Conservation (phyloP, 805 yeast genomes). For the Candida schatavii region DNA sequence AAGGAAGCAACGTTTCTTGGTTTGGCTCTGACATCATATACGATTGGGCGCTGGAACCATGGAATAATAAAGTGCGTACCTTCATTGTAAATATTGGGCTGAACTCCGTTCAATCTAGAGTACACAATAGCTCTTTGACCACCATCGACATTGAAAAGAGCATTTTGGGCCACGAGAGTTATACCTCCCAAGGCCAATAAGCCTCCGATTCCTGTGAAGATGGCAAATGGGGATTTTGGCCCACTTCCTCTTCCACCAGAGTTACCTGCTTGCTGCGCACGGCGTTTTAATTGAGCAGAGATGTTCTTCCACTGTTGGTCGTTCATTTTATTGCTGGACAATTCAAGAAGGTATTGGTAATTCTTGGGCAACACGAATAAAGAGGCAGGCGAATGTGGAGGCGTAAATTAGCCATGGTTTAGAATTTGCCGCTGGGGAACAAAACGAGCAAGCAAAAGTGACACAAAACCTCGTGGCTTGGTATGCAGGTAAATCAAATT, state of each 20-base stretch:
- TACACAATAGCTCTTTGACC: constrained; percentile 97
- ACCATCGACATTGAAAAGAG: constrained; percentile 78
- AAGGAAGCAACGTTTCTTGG: constrained; percentile 94
- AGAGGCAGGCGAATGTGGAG: neutral
- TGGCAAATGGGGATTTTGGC: constrained; percentile 35
- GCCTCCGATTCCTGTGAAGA: constrained; percentile 44
- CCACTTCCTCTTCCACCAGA: constrained; percentile 20
- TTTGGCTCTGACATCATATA: constrained; percentile 94
- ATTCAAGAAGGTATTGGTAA: no score
- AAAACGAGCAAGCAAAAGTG: neutral
- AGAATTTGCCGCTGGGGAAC: neutral
- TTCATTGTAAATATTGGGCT: constrained; percentile 77
- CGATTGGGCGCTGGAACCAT: constrained; percentile 89
- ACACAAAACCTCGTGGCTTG: neutral
- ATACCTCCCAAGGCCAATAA: constrained; percentile 39
- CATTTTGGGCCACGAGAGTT: constrained; percentile 40
- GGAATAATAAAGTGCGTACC: constrained; percentile 95
- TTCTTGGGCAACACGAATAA: neutral
- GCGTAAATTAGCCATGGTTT: neutral
- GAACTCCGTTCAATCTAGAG: constrained; percentile 83
- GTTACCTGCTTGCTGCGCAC: constrained; percentile 29
- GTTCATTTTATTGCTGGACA: constrained; percentile 24
- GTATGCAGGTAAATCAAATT: no score
- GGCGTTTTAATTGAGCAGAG: constrained; percentile 40
- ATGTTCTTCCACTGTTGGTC: constrained; percentile 43